Base-by-base conservation (phyloP, 1,284 basidiomycete genomes). In the Cystobasidium sp. region DNA sequence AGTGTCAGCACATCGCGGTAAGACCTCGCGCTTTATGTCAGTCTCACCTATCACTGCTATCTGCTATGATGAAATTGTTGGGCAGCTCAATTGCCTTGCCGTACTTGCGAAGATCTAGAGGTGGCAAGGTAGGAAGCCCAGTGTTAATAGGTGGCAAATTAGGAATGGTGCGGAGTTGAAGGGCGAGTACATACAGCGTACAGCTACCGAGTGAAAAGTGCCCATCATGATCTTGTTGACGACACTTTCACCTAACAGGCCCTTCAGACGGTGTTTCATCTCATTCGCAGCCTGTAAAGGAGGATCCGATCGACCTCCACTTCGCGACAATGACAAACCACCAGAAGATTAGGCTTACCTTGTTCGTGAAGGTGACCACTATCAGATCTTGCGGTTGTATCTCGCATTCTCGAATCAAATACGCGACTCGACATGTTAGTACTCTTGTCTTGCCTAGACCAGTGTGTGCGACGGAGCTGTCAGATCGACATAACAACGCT, bases 221-320 rank as follows among this genome's bases (percentile, higher is more conserved):
- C 87, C 87, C 22, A 88, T 83, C 75, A 79, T 78, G 44, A 96
- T 84, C 64, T 86, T 84, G 18, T 85, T 84, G 0, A 89, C 90
- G 7, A 82, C 81, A 24, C 87, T 82, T 56, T 87, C 85, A 3
- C 93, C 93, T 37, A 96, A 86, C n/a, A 95, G 84, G 75, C 86
- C 87, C 24, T 83, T 82, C 39, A 97, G 83, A 2, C 94, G 86
- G 76, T 88, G 85, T 75, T 88, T 87, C 93, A 96, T 94, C 83
- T 96, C 93, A 76, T 88, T 90, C 0, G 93, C 92, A 3, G 93
- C 92, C 83, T 94, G 91, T 92, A 81, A 92, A 43, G 39, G 9
- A 41, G 44, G 43, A 9, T 16, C 7, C 61, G 44, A 56, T 69
- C n/a, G 22, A 43, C 53, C 53, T 14, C 22, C 41, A n/a, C 6